Evolutionary conservation across 129 eudicot species (phyloP), one percentile per base, ranked within the genome.

Genomic region (Scalesia atractyloides): DNA sequence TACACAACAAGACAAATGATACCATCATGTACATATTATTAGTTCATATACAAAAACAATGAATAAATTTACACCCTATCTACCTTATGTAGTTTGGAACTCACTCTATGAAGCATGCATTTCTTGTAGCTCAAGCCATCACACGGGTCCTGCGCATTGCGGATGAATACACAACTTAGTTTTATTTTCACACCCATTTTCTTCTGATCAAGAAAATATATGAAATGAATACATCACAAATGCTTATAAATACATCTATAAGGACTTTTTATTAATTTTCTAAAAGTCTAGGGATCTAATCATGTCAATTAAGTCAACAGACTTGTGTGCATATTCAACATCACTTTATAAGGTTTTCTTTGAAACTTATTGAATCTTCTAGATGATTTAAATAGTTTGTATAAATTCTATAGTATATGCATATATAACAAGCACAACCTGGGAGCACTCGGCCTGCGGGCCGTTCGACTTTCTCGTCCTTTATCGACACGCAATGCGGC

Each of bases 401-500:
- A 63, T 37, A 34, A n/a, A 11, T 49, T 18, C 24, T 4, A 49
- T 15, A 13, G n/a, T 9, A 22, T 47, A 67, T 26, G 59, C 44
- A 68, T 48, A 26, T 47, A 24, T 37, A 30, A 30, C 51, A 51
- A 62, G 13, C 57, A 7, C 47, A 84, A 90, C 82, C 87, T 80
- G 56, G 88, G 73, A 74, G 80, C 81, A 76, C 86, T 80, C 13
- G 68, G 54, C 17, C 80, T 82, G n/a, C 86, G 59, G 49, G 57
- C 70, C 59, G 73, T 80, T 44, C 64, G 91, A 64, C 48, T 78
- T 34, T 81, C 92, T 39, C 76, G 82, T 51, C 83, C 92, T 78
- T 84, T 90, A 47, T 76, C 86, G 62, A 52, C 85, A 41, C 95
- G 90, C 73, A 87, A 51, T 1, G 90, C 79, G 50, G 86, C 83